Conservation (phyloP, 2,329 filamentous ascomycete genomes). For the Fusarium graminum region DNA sequence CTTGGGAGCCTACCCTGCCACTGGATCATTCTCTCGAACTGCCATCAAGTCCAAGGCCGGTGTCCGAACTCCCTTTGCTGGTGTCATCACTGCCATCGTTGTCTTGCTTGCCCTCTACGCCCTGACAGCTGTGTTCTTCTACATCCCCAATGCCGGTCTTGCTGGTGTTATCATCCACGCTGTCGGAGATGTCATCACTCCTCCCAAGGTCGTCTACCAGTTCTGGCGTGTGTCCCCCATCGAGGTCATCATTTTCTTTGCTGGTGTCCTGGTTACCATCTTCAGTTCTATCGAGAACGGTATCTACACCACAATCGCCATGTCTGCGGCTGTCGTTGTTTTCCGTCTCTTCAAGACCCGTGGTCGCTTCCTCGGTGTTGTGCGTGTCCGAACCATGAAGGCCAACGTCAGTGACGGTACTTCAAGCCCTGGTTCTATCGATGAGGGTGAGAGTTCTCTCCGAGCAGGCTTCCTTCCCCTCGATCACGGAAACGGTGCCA, state of each 20-base stretch:
- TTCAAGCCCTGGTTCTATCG: slow-evolving; percentile 51
- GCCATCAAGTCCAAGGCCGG: slow-evolving; percentile 96
- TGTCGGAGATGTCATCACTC: slow-evolving; percentile 86
- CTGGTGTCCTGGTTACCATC: slow-evolving; percentile 84
- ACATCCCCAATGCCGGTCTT: slow-evolving; percentile 82
- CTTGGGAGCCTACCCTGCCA: slow-evolving; percentile 85
- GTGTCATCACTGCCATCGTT: slow-evolving; percentile 84
- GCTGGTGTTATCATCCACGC: slow-evolving; percentile 92
- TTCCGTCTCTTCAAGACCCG: slow-evolving; percentile 83
- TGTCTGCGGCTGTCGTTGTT: slow-evolving; percentile 78
- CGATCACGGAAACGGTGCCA: slow-evolving; percentile 64
- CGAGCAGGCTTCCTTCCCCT: slow-evolving; percentile 62
- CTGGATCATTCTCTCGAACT: slow-evolving; percentile 90
- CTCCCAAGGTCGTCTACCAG: slow-evolving; percentile 85
- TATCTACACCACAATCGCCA: slow-evolving; percentile 82
- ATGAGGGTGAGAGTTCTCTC: slow-evolving; percentile 61
- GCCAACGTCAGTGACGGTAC: slow-evolving; percentile 74
- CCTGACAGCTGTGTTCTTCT: slow-evolving; percentile 86
- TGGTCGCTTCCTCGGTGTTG: slow-evolving; percentile 82
- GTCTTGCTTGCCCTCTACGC: slow-evolving; percentile 89
- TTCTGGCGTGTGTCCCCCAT: slow-evolving; percentile 89
- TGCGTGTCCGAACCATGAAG: slow-evolving; percentile 87
- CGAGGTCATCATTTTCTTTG: slow-evolving; percentile 87
- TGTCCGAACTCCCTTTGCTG: slow-evolving; percentile 87
- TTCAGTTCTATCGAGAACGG: slow-evolving; percentile 87